Evolutionary conservation across 768 basidiomycete genomes (phyloP).

Genomic region (Leccinellum rugosiceps): DNA sequence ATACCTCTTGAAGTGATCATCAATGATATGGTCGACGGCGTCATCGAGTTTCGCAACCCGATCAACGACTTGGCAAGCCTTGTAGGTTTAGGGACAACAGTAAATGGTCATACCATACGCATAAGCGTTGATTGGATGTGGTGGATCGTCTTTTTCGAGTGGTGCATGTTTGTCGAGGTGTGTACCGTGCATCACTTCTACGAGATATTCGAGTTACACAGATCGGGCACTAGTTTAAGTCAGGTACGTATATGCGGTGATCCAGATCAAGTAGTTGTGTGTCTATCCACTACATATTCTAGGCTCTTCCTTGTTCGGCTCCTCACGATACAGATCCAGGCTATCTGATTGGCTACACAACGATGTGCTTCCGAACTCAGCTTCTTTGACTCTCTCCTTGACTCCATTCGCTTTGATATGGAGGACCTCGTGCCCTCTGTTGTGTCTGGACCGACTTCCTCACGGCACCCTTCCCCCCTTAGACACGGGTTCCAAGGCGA

Average conservation of each 20-base stretch:
- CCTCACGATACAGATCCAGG: background rate
- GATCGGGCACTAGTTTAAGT: conserved; percentile 5
- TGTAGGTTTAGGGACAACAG: conserved; percentile 29
- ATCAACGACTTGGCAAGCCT: conserved; percentile 36
- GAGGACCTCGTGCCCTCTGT: conserved; percentile 3
- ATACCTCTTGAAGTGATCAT: conserved; percentile 38
- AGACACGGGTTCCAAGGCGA: conserved; percentile 15
- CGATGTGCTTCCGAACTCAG: background rate
- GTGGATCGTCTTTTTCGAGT: conserved; percentile 35
- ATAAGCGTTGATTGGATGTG: conserved; percentile 32
- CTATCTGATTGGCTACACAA: background rate
- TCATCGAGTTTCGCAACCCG: conserved; percentile 44
- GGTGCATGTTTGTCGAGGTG: conserved; percentile 30
- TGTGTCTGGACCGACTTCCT: conserved; percentile 26
- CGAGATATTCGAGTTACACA: background rate
- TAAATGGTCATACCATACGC: conserved; percentile 39
- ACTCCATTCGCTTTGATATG: conserved; percentile 4
- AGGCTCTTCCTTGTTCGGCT: background rate
- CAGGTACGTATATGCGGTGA: conserved; percentile 23
- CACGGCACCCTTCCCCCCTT: conserved; percentile 10
- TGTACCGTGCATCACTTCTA: conserved; percentile 3
- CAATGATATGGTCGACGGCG: conserved; percentile 34
- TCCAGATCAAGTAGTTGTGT: background rate
- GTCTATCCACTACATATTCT: background rate
- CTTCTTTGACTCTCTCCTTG: conserved; percentile 12